Conservation (phyloP, 495 filamentous ascomycete species). For the Mycothermus thermophilus region DNA sequence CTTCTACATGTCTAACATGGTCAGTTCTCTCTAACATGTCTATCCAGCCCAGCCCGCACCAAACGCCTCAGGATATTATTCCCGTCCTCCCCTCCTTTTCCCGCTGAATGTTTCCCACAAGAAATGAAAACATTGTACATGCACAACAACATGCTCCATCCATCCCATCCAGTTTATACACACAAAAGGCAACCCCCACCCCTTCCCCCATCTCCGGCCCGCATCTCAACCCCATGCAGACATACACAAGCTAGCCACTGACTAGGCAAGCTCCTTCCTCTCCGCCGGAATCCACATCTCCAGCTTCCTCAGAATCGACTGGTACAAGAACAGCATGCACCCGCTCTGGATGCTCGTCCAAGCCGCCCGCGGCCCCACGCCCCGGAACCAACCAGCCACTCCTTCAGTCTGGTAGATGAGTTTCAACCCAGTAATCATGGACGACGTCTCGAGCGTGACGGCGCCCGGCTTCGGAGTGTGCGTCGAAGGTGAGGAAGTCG, state of each 20-base stretch:
- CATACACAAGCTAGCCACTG: no score
- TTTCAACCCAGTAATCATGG: constrained; percentile 68
- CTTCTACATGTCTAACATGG: constrained; percentile 11
- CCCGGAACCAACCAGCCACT: constrained; percentile 79
- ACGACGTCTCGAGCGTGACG: constrained; percentile 70
- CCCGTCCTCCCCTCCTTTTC: constrained; percentile 4
- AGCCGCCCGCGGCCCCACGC: constrained; percentile 83
- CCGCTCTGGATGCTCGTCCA: constrained; percentile 97
- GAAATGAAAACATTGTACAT: constrained; percentile 7
- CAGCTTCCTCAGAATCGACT: constrained; percentile 66
- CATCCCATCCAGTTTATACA: constrained; percentile 19
- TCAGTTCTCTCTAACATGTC: constrained; percentile 6
- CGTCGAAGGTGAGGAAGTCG: constrained; percentile 71
- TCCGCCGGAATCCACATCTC: constrained; percentile 37
- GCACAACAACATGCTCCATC: no score
- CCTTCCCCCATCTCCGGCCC: no score
- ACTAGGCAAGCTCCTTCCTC: constrained; percentile 13
- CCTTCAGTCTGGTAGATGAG: constrained; percentile 85
- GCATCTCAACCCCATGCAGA: no score
- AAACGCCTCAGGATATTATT: constrained; percentile 9
- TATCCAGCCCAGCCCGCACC: constrained; percentile 15
- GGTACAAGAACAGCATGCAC: constrained; percentile 94
- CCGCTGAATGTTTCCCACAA: not conserved
- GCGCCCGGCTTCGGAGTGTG: constrained; percentile 60
- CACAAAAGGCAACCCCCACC: constrained; percentile 8